These are phyloP conservation scores for Mortierella sp. DNA, from an alignment of 371 early-diverging fungal species.

Conservation along the genomic window DNA sequence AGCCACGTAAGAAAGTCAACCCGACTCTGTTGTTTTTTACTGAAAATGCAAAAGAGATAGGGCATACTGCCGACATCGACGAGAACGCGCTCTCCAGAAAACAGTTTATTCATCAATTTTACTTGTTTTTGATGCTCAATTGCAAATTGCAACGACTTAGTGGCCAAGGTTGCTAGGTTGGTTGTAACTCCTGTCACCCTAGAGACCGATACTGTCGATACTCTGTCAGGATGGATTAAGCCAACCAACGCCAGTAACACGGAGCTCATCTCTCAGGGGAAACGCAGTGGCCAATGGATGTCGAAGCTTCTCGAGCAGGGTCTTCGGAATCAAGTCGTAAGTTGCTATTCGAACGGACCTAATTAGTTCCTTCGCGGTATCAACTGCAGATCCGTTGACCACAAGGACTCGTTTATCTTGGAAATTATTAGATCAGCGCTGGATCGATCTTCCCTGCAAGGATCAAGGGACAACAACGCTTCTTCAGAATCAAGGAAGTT, in stretches of 20 bases:
- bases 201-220: background rate
- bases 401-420: too few species aligned
- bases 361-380: background rate
- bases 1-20: slow-evolving; percentile 1
- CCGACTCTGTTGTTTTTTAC: background rate
- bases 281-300: slow-evolving; percentile 5
- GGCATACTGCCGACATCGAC: too few species aligned
- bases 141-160: background rate
- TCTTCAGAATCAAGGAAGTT: slow-evolving; percentile 19
- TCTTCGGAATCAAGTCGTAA: slow-evolving; percentile 24
- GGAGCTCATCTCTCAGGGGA: background rate
- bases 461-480: slow-evolving; percentile 17
- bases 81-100: too few species aligned
- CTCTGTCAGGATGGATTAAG: slow-evolving; percentile 9
- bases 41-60: too few species aligned
- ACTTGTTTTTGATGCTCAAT: background rate
- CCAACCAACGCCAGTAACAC: slow-evolving; percentile 11
- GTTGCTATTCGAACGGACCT: background rate
- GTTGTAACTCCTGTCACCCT: background rate
- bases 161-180: slow-evolving; percentile 14
- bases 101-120: too few species aligned
- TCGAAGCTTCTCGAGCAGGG: slow-evolving; percentile 10
- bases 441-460: slow-evolving; percentile 24
- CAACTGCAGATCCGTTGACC: too few species aligned
- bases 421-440: slow-evolving; percentile 7